Base-by-base conservation (phyloP, 2,329 filamentous ascomycete genomes). In the Emmonsiellopsis sp. region DNA sequence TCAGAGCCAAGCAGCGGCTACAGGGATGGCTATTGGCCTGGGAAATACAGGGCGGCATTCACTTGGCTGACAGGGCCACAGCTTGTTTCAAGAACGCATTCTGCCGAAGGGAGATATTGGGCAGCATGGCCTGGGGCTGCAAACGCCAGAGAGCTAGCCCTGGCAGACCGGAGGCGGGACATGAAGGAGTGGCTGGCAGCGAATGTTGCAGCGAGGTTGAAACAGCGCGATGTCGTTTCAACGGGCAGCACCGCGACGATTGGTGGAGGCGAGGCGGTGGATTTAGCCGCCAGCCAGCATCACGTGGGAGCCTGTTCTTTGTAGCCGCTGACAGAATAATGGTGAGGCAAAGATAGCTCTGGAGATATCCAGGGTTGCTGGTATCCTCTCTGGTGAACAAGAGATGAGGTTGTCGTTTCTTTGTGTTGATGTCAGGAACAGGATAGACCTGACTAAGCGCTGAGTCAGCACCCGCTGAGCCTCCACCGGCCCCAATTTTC, bases 171-270 rank as follows among this genome's bases (percentile, higher is more conserved):
- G 11, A 20, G 45, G 45, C 32, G 48, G 40, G 34, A 43, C 11
- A n/a, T 13, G 30, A 59, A 53, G 54, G 59, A 61, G 48, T 61
- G 59, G 59, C 49, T 60, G 51, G 37, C 46, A 54, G 51, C 55
- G 16, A 53, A 34, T 42, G 45, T 49, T 43, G 38, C 13, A 38
- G 48, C 42, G 11, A 45, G 49, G 32, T 40, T 54, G 47, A 35
- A 38, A 50, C 47, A 56, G 52, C 45, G 51, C 53, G 55, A 56
- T 58, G 57, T 55, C 43, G 55, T 50, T 58, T 57, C 57, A 50
- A 50, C 43, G 44, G 20, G 38, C 42, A 40, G 37, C 50, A 43
- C 38, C 20, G 31, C 47, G 34, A 5, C 31, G 20, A 50, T 50
- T 50, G 47, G 47, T 41, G 32, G 26, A 16, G n/a, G 26, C 2